Evolutionary conservation across 345 rosid species (phyloP).

Genomic region (Salix udensis): DNA sequence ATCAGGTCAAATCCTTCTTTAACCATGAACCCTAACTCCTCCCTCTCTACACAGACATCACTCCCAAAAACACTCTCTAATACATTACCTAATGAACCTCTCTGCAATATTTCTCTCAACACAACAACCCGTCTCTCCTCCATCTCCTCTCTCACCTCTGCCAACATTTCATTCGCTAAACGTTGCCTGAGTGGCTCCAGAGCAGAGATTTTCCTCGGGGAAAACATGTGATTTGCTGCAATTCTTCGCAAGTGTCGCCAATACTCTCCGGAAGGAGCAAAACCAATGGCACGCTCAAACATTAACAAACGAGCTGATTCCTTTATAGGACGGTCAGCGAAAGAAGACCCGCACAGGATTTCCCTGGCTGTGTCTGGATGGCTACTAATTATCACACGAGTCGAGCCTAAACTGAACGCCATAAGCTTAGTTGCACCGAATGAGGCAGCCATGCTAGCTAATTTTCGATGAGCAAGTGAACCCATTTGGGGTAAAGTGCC

Average conservation of each 20-base stretch:
- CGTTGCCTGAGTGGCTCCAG: conserved; percentile 37
- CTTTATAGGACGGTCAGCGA: conserved; percentile 59
- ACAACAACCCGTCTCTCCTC: conserved; percentile 27
- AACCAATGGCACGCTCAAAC: conserved; percentile 74
- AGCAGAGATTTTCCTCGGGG: conserved; percentile 39
- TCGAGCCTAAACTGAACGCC: conserved; percentile 54
- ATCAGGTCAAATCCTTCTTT: conserved; percentile 57
- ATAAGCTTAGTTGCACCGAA: conserved; percentile 45
- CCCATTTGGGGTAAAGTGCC: conserved; percentile 58
- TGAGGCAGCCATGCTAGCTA: conserved; percentile 46
- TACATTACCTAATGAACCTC: conserved; percentile 45
- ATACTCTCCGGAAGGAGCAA: conserved; percentile 51
- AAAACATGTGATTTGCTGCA: conserved; percentile 52
- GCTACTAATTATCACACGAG: conserved; percentile 49
- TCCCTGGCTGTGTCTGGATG: conserved; percentile 58
- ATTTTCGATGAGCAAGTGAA: conserved; percentile 51
- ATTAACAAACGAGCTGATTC: conserved; percentile 50
- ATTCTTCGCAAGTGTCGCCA: conserved; percentile 56
- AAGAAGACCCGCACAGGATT: conserved; percentile 47
- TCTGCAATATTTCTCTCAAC: conserved; percentile 39
- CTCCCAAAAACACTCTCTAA: conserved; percentile 52
- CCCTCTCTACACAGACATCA: not conserved
- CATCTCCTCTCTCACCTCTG: conserved; percentile 24
- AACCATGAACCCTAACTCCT: conserved; percentile 40
- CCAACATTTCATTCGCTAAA: conserved; percentile 36